A percentile compares a stretch with the other conserved stretches of the same genome.
Conservation (phyloP, 2,329 filamentous ascomycete genomes). For the Talaromyces sp. region DNA sequence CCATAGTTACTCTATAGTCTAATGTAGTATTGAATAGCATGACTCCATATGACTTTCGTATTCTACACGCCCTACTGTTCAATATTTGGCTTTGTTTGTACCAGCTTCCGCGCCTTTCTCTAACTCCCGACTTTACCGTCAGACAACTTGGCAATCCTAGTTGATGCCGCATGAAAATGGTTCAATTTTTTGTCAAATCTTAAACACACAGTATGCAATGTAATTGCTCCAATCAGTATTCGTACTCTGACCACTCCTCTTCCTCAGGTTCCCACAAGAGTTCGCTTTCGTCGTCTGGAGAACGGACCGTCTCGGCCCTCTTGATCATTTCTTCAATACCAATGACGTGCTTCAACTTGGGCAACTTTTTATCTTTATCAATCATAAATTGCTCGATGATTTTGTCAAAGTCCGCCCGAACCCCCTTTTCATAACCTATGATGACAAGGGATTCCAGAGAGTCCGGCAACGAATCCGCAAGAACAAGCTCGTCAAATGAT, state of each 20-base stretch:
- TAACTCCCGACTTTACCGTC: neutral
- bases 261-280: constrained; percentile 7
- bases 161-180: neutral
- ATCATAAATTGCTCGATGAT: neutral
- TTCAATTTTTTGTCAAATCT: neutral
- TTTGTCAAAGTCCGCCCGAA: neutral
- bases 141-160: neutral
- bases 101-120: neutral
- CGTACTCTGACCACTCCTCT: constrained; percentile 13
- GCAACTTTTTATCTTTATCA: neutral
- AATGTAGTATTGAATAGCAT: neutral
- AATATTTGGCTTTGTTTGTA: neutral
- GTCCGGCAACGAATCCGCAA: constrained; percentile 8
- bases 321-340: constrained; percentile 9
- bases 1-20: neutral
- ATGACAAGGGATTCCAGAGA: constrained; percentile 10
- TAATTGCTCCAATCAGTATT: neutral
- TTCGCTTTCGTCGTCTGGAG: constrained; percentile 5
- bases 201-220: neutral
- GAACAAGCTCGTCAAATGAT: neutral
- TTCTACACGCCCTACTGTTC: neutral
- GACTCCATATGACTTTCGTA: neutral
- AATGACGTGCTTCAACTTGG: constrained; percentile 5
- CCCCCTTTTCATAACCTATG: constrained; percentile 10
- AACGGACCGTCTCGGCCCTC: neutral